Evolutionary conservation across 441 rosid species (phyloP), one percentile per base, ranked within the genome.

Genomic region (Populus tomentosa): DNA sequence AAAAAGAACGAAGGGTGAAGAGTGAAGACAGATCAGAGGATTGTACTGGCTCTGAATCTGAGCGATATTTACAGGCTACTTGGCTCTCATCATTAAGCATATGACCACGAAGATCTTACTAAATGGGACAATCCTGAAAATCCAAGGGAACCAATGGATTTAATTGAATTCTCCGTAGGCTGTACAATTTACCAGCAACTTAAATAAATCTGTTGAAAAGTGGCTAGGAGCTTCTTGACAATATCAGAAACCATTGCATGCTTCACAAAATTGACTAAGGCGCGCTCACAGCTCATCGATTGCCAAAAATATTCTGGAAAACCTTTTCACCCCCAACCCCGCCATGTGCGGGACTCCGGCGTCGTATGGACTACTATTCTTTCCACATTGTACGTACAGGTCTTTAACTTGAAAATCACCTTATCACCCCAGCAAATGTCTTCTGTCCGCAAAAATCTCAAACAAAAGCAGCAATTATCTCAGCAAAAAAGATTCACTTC

Each of bases 171-270:
- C 77, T 67, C 61, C 11, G 73, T 78, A 53, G 53, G 75, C 87
- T 81, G 82, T 87, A 85, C 86, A 88, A 73, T 81, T 81, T 78
- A 75, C 70, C 81, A 71, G 80, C 80, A 81, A 74, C 50, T 13
- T 11, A 65, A 68, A 67, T 75, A 64, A 78, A 83, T 76, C 70
- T 71, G 20, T 36, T 56, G 75, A 71, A 65, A 71, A 32, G 26
- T 69, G 75, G 53, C 62, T 70, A 59, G 7, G 32, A 30, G 65
- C 63, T n/a, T 59, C 24, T 59, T 40, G 46, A 10, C 63, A 16
- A 56, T 64, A 77, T 67, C 38, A 81, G 70, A 76, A n/a, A 35
- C 53, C 38, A 75, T 18, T 76, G 70, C 68, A 68, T 28, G 28
- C 71, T 56, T 75, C 80, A 62, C 33, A 79, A 56, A 76, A 73